phyloP scores from a whole-genome alignment of 1,139 yeast genomes.

The Pichia terricola region DNA sequence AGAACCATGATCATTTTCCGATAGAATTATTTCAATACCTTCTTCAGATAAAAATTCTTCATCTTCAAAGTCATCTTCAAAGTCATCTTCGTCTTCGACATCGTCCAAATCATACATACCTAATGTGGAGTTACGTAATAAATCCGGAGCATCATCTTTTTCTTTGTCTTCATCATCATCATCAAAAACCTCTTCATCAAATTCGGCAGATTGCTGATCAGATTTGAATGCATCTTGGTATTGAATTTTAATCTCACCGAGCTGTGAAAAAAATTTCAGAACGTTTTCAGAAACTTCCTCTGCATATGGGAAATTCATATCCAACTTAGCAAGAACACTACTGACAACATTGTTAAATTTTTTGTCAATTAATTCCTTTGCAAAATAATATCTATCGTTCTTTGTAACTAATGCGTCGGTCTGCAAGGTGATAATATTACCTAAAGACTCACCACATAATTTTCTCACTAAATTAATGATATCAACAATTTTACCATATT shows the following conservation, averaged over 20 bases:
- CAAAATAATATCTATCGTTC: constrained; percentile 50
- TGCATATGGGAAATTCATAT: constrained; percentile 62
- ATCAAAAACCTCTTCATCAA: constrained; percentile 60
- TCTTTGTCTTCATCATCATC: constrained; percentile 36
- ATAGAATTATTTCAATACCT: constrained; percentile 21
- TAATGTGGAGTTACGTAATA: constrained; percentile 77
- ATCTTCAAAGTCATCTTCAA: constrained; percentile 31
- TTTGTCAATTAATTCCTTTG: constrained; percentile 57
- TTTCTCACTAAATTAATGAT: constrained; percentile 45
- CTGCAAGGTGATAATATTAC: constrained; percentile 12
- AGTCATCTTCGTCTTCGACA: constrained; percentile 49
- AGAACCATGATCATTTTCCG: constrained; percentile 42
- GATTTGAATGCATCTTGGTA: constrained; percentile 49
- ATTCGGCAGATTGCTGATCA: constrained; percentile 37
- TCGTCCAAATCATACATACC: constrained; percentile 91
- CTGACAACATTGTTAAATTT: constrained; percentile 53
- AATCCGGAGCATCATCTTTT: constrained; percentile 72
- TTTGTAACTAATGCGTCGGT: constrained; percentile 29
- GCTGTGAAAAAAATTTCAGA: constrained; percentile 49
- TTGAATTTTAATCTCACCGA: constrained; percentile 55
- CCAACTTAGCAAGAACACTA: constrained; percentile 49
- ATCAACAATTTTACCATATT: constrained; percentile 48
- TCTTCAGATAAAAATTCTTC: constrained; percentile 18
- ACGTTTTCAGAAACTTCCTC: constrained; percentile 48
- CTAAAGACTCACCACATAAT: constrained; percentile 33